Conservation (phyloP, 148 eudicot genomes). For the Nyssa sinensis region DNA sequence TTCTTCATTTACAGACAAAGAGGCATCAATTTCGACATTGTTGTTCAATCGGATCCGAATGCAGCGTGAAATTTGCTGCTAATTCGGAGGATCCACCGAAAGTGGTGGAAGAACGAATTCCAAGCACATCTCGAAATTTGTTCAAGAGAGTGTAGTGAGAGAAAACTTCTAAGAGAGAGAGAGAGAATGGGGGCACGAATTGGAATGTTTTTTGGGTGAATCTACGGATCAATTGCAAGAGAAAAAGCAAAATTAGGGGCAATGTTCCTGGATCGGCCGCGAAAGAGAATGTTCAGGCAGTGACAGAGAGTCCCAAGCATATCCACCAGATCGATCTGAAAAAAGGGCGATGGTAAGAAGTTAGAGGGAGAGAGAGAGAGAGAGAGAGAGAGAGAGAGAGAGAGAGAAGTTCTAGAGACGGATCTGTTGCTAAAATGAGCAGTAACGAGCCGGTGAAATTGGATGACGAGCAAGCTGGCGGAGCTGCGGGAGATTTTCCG, state of each 20-base stretch:
- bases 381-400: not conserved
- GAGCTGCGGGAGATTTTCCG: conserved; percentile 28
- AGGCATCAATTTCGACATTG: not conserved
- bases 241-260: not conserved
- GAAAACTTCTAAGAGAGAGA: not conserved
- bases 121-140: not conserved
- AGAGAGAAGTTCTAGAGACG: not conserved
- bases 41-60: not conserved
- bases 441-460: conserved; percentile 1
- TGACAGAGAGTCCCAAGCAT: no score
- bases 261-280: not conserved
- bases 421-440: not conserved
- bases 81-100: not conserved
- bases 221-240: not conserved
- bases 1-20: not conserved
- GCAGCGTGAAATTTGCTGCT: not conserved
- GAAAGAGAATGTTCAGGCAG: not conserved
- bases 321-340: not conserved
- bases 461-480: conserved; percentile 20
- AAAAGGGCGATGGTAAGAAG: not conserved
- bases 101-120: not conserved
- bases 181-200: not conserved
- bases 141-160: not conserved
- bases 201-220: not conserved
- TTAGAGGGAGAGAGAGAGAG: not conserved